Evolutionary conservation across 192 early-diverging fungal species (phyloP).

Genomic region (Chytriomyces sp.): DNA sequence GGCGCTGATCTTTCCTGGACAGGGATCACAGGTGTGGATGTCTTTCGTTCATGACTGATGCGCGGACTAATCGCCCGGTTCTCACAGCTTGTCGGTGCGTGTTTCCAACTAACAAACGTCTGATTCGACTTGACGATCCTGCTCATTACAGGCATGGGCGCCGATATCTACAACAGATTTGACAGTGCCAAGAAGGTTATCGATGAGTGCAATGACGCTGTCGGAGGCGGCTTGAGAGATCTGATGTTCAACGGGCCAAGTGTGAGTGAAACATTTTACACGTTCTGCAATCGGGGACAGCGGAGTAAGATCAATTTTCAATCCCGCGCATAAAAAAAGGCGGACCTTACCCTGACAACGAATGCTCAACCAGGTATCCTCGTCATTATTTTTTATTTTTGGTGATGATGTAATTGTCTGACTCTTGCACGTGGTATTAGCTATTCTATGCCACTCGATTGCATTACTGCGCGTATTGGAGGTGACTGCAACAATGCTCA

Average conservation of each 20-base stretch:
- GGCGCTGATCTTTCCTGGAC: slow-evolving; percentile 43
- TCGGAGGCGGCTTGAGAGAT: slow-evolving; percentile 70
- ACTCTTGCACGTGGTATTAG: slow-evolving; percentile 35
- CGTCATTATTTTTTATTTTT: slow-evolving; percentile 11
- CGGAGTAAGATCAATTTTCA: too few relatives aligned
- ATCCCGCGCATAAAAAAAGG: background rate
- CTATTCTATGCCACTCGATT: slow-evolving; percentile 88
- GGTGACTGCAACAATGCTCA: slow-evolving; percentile 27
- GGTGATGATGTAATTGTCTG: background rate
- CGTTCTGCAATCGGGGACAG: too few relatives aligned
- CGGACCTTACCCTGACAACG: slow-evolving; percentile 56
- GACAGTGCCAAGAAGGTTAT: slow-evolving; percentile 77
- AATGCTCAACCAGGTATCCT: slow-evolving; percentile 81
- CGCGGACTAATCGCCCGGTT: background rate
- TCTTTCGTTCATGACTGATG: background rate
- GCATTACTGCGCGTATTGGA: slow-evolving; percentile 85
- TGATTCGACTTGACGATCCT: too few relatives aligned
- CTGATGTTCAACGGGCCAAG: slow-evolving; percentile 90
- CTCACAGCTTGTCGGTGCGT: slow-evolving; percentile 2
- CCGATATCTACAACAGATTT: slow-evolving; percentile 80
- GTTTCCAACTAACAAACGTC: background rate
- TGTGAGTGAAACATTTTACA: slow-evolving; percentile 35
- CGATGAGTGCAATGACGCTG: slow-evolving; percentile 88
- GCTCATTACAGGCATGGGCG: slow-evolving; percentile 78
- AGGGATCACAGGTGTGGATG: slow-evolving; percentile 39